Evolutionary conservation across 257 asterid species (phyloP).

Genomic region (Marsdenia floribunda): DNA sequence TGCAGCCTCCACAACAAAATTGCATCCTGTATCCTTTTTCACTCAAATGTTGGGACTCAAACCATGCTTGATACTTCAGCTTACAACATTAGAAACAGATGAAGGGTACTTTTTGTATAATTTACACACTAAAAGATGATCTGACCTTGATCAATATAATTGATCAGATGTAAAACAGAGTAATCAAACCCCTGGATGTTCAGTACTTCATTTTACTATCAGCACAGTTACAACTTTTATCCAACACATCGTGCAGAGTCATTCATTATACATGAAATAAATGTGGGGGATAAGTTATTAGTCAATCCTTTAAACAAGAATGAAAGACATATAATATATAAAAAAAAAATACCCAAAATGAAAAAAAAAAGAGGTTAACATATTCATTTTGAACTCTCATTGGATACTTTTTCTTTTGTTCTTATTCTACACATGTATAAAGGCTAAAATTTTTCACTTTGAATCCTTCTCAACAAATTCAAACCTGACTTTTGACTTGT

Average conservation of each 20-base stretch:
- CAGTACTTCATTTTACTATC: neutral
- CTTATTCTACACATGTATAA: too few species aligned
- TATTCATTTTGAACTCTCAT: neutral
- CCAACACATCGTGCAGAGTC: neutral
- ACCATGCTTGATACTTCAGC: neutral
- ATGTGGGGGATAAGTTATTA: neutral
- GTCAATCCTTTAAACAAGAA: neutral
- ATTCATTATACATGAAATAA: neutral
- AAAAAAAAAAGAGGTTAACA: neutral
- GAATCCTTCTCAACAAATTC: neutral
- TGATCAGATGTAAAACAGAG: neutral
- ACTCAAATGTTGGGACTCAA: neutral
- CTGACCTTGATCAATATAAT: neutral
- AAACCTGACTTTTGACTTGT: neutral
- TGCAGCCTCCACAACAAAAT: neutral
- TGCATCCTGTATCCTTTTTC: neutral
- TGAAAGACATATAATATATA: neutral
- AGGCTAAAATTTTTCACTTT: neutral
- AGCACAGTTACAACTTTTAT: neutral
- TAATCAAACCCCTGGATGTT: neutral
- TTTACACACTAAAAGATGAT: neutral
- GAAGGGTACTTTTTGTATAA: too few species aligned
- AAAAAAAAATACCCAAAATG: neutral
- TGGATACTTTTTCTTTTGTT: neutral
- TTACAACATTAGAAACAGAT: neutral